phyloP scores from a whole-genome alignment of 2,329 filamentous ascomycete species.

The Trichophyton mentagrophytes region DNA sequence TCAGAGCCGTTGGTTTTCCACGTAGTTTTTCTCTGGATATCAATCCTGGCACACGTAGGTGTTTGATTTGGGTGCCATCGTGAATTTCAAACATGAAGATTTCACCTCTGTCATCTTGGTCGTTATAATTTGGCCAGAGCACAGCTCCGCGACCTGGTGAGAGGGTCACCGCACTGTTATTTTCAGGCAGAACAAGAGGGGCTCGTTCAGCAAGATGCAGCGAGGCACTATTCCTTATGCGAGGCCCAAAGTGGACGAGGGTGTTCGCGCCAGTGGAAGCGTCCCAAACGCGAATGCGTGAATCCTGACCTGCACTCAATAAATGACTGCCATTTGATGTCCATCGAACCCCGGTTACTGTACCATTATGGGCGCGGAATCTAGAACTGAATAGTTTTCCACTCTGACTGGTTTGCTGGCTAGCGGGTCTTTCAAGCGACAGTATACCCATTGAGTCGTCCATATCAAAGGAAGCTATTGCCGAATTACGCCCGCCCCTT shows the following conservation, averaged over 20 bases:
- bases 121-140: slow-evolving; percentile 68
- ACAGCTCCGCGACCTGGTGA: slow-evolving; percentile 49
- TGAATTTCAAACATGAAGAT: slow-evolving; percentile 70
- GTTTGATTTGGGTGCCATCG: slow-evolving; percentile 58
- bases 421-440: slow-evolving; percentile 13
- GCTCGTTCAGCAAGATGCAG: slow-evolving; percentile 48
- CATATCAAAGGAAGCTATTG: slow-evolving; percentile 66
- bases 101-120: slow-evolving; percentile 50
- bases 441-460: slow-evolving; percentile 65
- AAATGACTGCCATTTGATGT: slow-evolving; percentile 65
- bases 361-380: slow-evolving; percentile 58
- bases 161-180: slow-evolving; percentile 34
- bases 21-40: slow-evolving; percentile 26
- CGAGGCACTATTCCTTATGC: slow-evolving; percentile 55
- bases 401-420: slow-evolving; percentile 14
- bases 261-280: slow-evolving; percentile 70
- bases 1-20: slow-evolving; percentile 35
- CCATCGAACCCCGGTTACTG: slow-evolving; percentile 78
- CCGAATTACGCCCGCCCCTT: slow-evolving; percentile 52
- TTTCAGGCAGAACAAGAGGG: slow-evolving; percentile 51
- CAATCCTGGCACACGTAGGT: slow-evolving; percentile 52
- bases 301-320: slow-evolving; percentile 70
- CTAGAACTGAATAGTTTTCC: slow-evolving; percentile 33
- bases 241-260: slow-evolving; percentile 73
- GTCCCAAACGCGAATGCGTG: slow-evolving; percentile 78